These are phyloP conservation scores for Lentinula raphanica DNA, from an alignment of 768 basidiomycete species.

Conservation along the genomic window DNA sequence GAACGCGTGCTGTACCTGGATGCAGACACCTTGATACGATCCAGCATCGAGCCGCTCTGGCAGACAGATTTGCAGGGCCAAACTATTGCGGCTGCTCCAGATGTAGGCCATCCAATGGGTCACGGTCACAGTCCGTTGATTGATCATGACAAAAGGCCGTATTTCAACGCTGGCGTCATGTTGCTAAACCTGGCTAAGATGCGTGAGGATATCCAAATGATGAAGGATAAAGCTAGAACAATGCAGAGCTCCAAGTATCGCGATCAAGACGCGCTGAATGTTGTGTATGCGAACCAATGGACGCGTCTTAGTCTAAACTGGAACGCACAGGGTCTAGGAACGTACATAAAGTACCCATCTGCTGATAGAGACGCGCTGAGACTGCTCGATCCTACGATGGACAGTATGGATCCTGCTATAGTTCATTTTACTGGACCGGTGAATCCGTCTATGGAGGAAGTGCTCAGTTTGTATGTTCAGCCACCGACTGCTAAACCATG, in stretches of 20 bases:
- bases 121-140: conserved; percentile 31
- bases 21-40: conserved; percentile 43
- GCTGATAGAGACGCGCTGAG: conserved; percentile 28
- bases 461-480: conserved; percentile 48
- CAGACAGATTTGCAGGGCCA: conserved; percentile 35
- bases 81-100: conserved; percentile 38
- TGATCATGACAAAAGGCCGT: conserved; percentile 24
- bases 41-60: conserved; percentile 38
- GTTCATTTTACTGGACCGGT: conserved; percentile 59
- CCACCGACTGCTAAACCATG: conserved; percentile 55
- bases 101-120: conserved; percentile 48
- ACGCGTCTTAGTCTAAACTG: conserved; percentile 34
- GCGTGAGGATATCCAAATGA: conserved; percentile 20
- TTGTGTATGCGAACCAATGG: conserved; percentile 38
- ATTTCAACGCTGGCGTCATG: conserved; percentile 56
- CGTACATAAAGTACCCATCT: conserved; percentile 36
- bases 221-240: conserved; percentile 20
- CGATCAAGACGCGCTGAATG: conserved; percentile 52
- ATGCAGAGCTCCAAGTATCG: conserved; percentile 26
- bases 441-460: conserved; percentile 37
- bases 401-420: conserved; percentile 29
- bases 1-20: conserved; percentile 51
- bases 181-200: conserved; percentile 41
- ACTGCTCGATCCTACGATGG: conserved; percentile 26
- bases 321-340: conserved; percentile 57